Conservation (phyloP, 495 filamentous ascomycete genomes). For the Echria macrotheca region DNA sequence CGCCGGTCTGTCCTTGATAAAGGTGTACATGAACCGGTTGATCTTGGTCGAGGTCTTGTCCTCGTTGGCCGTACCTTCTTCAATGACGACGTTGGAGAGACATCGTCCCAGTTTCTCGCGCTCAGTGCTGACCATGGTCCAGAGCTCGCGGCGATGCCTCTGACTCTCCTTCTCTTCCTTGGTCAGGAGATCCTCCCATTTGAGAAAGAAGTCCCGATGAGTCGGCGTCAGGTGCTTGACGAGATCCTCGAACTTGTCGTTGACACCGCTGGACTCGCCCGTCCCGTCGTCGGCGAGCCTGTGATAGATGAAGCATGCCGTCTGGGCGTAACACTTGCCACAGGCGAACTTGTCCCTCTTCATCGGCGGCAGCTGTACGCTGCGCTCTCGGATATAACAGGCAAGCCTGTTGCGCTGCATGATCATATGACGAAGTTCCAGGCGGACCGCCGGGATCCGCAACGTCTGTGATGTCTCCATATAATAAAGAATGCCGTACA, state of each 20-base stretch:
- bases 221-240: slow-evolving; percentile 65
- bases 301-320: slow-evolving; percentile 88
- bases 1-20: slow-evolving; percentile 58
- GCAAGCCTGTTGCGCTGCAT: slow-evolving; percentile 91
- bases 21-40: slow-evolving; percentile 81
- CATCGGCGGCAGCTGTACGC: slow-evolving; percentile 75
- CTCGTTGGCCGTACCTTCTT: slow-evolving; percentile 67
- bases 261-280: slow-evolving; percentile 70
- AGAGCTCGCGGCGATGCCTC: slow-evolving; percentile 79
- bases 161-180: slow-evolving; percentile 88
- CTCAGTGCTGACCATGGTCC: slow-evolving; percentile 88
- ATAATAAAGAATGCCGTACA: slow-evolving; percentile 88
- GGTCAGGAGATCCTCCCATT: slow-evolving; percentile 89
- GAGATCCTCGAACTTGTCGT: slow-evolving; percentile 67
- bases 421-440: slow-evolving; percentile 90
- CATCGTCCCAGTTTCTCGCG: slow-evolving; percentile 78
- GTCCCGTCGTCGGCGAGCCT: slow-evolving; percentile 81
- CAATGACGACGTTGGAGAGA: slow-evolving; percentile 61
- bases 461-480: slow-evolving; percentile 81
- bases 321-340: slow-evolving; percentile 78
- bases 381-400: slow-evolving; percentile 72
- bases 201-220: slow-evolving; percentile 80
- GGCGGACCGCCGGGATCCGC: slow-evolving; percentile 73
- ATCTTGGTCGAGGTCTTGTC: slow-evolving; percentile 67
- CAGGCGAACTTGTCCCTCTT: slow-evolving; percentile 71